Base-by-base conservation (phyloP, 768 basidiomycete species). In the Kwoniella botswanensis region DNA sequence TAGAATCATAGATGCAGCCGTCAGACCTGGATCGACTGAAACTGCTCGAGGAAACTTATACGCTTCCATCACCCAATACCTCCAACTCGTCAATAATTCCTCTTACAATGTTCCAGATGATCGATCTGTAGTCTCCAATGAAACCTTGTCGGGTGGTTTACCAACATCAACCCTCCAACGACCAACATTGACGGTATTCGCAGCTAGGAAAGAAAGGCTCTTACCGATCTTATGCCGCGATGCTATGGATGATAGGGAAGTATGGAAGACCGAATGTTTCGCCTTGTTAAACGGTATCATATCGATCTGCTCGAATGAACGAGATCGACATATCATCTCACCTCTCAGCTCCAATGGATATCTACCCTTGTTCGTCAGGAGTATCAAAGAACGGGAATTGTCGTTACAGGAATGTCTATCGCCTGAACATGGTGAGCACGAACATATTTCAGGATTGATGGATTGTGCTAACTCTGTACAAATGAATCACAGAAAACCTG, bases 211-310 rank as follows among this genome's bases (percentile, higher is more conserved):
- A 76, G 95, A 96, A 65, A 87, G 91, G 5, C 84, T 98, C 21
- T 86, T 94, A 0, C 84, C 88, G 0, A 86, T 89, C 46, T 86
- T 96, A 50, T 89, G 92, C 22, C 87, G 93, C n/a, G 96, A 98
- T 79, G 94, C 94, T 1, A 92, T 93, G 65, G 94, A 97, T 73
- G 95, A 94, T 7, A 90, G 92, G 18, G 94, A 98, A 82, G 93
- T 98, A 2, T 98, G 96, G 96, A 93, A 93, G 84, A 95, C 94
- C 2, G 89, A 98, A 17, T 93, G 95, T 10, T 98, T 94, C 80
- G 91, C 94, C 86, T 86, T 94, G 2, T 86, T 98, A 54, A 93
- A 95, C 76, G 90, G 92, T 0, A 86, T 95, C 9, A 87, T 91
- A 18, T 88, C 91, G 55, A 85, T 95, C 0, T 92, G 89, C 50